phyloP scores from a whole-genome alignment of 805 yeast genomes.

The Teunomyces kruisii region DNA sequence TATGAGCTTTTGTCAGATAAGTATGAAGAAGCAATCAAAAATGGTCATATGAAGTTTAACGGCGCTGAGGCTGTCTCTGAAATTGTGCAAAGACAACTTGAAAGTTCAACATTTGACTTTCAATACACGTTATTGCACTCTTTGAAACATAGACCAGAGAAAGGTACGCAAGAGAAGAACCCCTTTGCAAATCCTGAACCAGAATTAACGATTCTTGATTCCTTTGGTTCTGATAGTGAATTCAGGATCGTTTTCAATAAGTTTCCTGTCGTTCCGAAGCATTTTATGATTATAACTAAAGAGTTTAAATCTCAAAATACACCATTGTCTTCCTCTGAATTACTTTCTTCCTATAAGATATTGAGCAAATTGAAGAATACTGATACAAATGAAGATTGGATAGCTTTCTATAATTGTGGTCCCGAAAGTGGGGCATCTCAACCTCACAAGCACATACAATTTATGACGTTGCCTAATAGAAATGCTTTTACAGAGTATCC shows the following conservation, averaged over 20 bases:
- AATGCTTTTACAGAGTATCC: conserved; percentile 56
- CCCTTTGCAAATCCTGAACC: conserved; percentile 86
- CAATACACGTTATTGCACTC: conserved; percentile 34
- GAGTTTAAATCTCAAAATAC: conserved; percentile 69
- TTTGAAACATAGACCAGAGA: conserved; percentile 39
- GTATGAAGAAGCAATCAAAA: conserved; percentile 49
- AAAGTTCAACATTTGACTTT: conserved; percentile 15
- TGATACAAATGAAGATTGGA: conserved; percentile 46
- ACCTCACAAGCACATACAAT: conserved; percentile 89
- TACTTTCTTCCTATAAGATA: conserved; percentile 56
- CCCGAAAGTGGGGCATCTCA: conserved; percentile 91
- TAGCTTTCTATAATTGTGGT: conserved; percentile 90
- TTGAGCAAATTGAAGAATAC: conserved; percentile 47
- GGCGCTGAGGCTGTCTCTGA: conserved; percentile 44
- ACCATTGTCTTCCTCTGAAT: conserved; percentile 70
- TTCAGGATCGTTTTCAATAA: conserved; percentile 74
- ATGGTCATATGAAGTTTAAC: conserved; percentile 50
- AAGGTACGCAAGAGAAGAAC: conserved; percentile 44
- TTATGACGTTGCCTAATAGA: conserved; percentile 63
- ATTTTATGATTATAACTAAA: conserved; percentile 75
- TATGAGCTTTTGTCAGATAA: conserved; percentile 30
- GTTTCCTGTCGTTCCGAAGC: conserved; percentile 79
- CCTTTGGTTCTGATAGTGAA: conserved; percentile 51
- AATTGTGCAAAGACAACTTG: conserved; percentile 22
- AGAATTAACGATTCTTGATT: conserved; percentile 59